Percentiles rank a stretch among this genome's conserved stretches.
Conservation (phyloP, 2,329 filamentous ascomycete species). For the Diplocarpon mali region DNA sequence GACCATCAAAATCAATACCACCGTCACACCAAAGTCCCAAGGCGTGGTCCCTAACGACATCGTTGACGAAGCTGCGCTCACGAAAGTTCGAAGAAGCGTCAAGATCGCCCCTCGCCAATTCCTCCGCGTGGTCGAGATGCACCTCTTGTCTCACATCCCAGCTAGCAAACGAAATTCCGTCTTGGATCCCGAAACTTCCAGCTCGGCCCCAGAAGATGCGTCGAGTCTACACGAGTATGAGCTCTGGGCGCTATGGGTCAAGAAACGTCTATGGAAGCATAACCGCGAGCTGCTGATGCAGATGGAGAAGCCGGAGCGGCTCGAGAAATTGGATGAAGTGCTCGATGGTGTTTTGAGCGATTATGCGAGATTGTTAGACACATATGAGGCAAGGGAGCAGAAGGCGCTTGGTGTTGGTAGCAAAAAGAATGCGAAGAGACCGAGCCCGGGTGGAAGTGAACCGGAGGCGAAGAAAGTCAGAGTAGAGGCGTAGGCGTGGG, state of each 20-base stretch:
- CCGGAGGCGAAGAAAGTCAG: background rate
- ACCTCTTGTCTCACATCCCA: conserved; percentile 52
- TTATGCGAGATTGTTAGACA: conserved; percentile 52
- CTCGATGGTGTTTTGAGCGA: conserved; percentile 58
- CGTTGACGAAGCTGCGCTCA: conserved; percentile 44
- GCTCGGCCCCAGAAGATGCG: conserved; percentile 30
- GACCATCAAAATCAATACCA: conserved; percentile 42
- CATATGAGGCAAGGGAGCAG: conserved; percentile 10
- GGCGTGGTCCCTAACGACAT: conserved; percentile 41
- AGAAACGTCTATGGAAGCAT: conserved; percentile 64
- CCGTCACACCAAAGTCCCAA: conserved; percentile 37
- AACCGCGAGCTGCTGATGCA: conserved; percentile 63
- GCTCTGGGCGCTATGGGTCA: conserved; percentile 66
- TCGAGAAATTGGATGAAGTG: conserved; percentile 61
- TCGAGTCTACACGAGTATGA: conserved; percentile 51
- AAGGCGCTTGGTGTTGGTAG: conserved; percentile 2
- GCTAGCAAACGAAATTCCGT: conserved; percentile 42
- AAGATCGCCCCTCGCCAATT: conserved; percentile 76
- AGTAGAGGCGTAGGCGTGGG: background rate
- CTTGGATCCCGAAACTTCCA: too few species aligned
- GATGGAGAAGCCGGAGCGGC: conserved; percentile 55
- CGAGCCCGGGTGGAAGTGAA: conserved; percentile 12
- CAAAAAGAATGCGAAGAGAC: conserved; percentile 15
- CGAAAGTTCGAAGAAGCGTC: conserved; percentile 44
- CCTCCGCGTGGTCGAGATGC: conserved; percentile 62